Evolutionary conservation across 2,329 filamentous ascomycete genomes (phyloP).

Genomic region (Metarhizium brunneum): DNA sequence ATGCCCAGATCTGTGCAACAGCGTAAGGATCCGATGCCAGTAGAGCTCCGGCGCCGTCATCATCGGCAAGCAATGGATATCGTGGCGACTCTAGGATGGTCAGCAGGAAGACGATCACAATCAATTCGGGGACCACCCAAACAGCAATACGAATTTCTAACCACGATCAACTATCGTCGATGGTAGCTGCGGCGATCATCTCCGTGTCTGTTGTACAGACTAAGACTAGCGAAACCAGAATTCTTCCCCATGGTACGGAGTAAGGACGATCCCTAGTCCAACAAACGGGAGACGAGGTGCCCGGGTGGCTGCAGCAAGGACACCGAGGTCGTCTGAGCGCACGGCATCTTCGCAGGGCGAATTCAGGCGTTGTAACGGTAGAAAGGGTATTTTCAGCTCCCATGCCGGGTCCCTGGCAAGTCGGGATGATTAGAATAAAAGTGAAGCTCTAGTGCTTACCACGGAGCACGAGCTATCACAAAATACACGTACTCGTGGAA

Average conservation of each 20-base stretch:
- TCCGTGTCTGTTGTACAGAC: background rate
- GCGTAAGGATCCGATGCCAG: background rate
- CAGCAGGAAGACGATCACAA: background rate
- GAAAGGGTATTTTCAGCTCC: background rate
- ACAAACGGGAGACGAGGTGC: background rate
- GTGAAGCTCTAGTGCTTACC: background rate
- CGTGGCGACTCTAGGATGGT: background rate
- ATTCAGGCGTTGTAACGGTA: background rate
- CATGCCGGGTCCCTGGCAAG: background rate
- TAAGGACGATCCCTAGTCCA: background rate
- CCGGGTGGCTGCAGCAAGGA: background rate
- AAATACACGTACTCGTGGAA: background rate
- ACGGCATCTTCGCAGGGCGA: background rate
- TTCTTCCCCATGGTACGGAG: background rate
- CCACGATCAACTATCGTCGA: background rate
- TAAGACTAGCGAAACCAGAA: background rate
- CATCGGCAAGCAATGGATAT: background rate
- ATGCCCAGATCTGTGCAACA: background rate
- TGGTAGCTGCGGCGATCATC: background rate
- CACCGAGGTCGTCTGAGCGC: background rate
- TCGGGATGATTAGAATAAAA: background rate
- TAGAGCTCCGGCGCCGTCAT: background rate
- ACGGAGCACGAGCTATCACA: background rate
- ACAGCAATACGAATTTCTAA: background rate
- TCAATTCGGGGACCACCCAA: background rate